Evolutionary conservation across 1,139 yeast genomes (phyloP), one percentile per base, ranked within the genome.

Genomic region (Geotrichum aggregatum): DNA sequence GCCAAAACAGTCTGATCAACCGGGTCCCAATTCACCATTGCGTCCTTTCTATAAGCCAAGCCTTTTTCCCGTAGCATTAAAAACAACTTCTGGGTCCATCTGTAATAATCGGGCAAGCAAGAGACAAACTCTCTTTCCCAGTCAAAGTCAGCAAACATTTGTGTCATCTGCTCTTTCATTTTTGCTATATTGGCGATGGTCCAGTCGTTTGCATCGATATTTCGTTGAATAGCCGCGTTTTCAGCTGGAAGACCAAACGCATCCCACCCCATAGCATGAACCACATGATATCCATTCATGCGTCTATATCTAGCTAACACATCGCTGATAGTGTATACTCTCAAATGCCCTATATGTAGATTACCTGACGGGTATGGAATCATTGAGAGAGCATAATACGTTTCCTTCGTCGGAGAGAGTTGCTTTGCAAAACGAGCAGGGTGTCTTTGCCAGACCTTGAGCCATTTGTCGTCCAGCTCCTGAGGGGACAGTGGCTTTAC

Each of bases 251-350:
- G 74, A 0, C 98, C 98, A 74, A 92, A 92, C 0, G 98, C 96
- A 73, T 92, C 98, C 97, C 98, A 92, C 0, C 98, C 98, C 95
- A 92, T 91, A 0, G 98, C 97, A 66, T 92, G 96, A 4, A 91
- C 76, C 16, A 91, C 96, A 42, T 82, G 72, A 58, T 76, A 79
- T 0, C 96, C 97, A 53, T 77, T 79, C 70, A 87, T 77, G 58
- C 94, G 73, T 61, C 87, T 79, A 68, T 79, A 92, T 59, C 98
- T 72, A 1, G 95, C 79, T 38, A 92, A 66, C 0, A 83, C 85
- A 66, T 92, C 98, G 62, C 92, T 83, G 41, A 92, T 88, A 1
- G 96, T 86, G 68, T 87, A 92, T 0, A 92, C 98, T 51, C 98
- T 73, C 35, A 89, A 74, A 69, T 92, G 98, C 0, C 98, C 98